phyloP scores from a whole-genome alignment of 345 rosid species.

The Eucalyptus regnans region DNA sequence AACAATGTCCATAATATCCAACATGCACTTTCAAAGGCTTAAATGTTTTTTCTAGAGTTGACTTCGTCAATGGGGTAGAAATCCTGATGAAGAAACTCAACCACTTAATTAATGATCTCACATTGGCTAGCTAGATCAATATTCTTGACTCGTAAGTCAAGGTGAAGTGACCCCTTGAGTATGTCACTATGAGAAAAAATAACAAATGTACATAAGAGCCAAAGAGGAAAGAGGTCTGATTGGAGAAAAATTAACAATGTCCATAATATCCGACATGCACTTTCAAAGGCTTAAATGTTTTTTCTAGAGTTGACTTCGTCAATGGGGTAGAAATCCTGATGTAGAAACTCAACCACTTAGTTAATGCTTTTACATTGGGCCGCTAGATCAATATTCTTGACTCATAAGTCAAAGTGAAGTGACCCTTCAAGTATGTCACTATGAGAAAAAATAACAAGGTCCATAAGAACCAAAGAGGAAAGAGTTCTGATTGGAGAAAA shows the following conservation, averaged over 20 bases:
- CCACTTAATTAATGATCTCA: neutral
- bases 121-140: neutral
- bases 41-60: neutral
- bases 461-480: neutral
- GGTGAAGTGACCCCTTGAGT: neutral
- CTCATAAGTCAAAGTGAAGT: neutral
- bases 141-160: neutral
- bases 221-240: neutral
- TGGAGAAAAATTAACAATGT: neutral
- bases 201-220: neutral
- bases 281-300: too few species aligned
- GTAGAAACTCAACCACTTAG: neutral
- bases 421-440: neutral
- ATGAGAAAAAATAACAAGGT: neutral
- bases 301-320: neutral
- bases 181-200: neutral
- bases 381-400: neutral
- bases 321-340: neutral
- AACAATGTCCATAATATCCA: neutral
- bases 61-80: neutral
- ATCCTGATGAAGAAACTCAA: neutral
- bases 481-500: neutral
- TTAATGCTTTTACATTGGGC: neutral
- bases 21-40: neutral
- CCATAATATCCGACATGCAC: neutral